phyloP scores from a whole-genome alignment of 306 rosid genomes.

The Psophocarpus tetragonolobus region DNA sequence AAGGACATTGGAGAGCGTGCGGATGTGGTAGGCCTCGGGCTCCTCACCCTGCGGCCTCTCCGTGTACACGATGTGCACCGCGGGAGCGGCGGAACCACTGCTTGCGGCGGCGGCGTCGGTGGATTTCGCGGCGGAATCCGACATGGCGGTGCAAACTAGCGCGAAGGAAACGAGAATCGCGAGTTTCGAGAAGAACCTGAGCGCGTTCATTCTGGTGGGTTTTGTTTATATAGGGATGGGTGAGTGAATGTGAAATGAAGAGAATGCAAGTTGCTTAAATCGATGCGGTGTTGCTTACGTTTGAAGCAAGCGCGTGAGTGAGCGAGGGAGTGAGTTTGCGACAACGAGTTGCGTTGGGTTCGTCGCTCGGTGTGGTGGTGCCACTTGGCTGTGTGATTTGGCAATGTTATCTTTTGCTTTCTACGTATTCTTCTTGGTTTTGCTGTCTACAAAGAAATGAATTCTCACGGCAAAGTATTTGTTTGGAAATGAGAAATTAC shows the following conservation, averaged over 20 bases:
- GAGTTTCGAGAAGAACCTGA: not conserved
- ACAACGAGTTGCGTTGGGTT: not conserved
- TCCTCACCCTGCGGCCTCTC: constrained; percentile 68
- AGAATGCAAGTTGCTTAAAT: not conserved
- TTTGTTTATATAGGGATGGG: too few relatives aligned
- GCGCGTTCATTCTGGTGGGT: too few relatives aligned
- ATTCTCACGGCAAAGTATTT: too few relatives aligned
- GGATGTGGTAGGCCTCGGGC: constrained; percentile 75
- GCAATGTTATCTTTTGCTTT: constrained; percentile 36
- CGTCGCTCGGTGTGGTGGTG: not conserved
- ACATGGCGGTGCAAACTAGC: constrained; percentile 10
- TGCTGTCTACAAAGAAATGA: too few relatives aligned
- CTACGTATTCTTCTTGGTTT: constrained; percentile 6
- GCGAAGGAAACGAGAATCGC: not conserved
- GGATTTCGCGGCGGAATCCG: constrained; percentile 33
- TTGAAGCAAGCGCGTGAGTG: not conserved
- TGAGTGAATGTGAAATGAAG: too few relatives aligned
- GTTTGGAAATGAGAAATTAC: too few relatives aligned
- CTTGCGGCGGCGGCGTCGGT: constrained; percentile 12
- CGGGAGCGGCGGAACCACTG: constrained; percentile 21
- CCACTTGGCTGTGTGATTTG: not conserved
- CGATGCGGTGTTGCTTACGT: not conserved
- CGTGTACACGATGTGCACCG: constrained; percentile 84
- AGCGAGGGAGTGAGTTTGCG: too few relatives aligned
- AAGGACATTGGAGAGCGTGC: constrained; percentile 82